phyloP scores from a whole-genome alignment of 208 protist species.

The Trypanosoma brucei region DNA sequence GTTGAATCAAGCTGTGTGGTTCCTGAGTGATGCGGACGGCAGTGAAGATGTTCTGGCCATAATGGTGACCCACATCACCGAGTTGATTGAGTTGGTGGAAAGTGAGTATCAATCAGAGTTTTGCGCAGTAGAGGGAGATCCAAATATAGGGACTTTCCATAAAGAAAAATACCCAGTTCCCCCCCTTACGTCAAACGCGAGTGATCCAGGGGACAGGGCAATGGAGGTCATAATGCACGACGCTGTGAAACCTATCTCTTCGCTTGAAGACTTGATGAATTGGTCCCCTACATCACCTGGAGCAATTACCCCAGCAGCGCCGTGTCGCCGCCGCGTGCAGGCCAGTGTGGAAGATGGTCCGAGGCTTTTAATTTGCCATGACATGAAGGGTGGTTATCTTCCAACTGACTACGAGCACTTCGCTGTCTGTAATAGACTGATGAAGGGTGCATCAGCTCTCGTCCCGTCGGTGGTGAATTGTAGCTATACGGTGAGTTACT shows the following conservation, averaged over 20 bases:
- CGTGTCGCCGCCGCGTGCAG: constrained; percentile 11
- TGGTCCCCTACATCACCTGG: constrained; percentile 2
- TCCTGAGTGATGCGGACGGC: constrained; percentile 45
- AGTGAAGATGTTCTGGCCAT: constrained; percentile 43
- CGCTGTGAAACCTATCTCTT: constrained; percentile 12
- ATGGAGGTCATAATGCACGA: constrained; percentile 14
- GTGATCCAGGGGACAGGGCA: neutral
- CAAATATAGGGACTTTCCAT: neutral
- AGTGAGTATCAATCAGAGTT: neutral
- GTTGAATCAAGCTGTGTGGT: constrained; percentile 48
- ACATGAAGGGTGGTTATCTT: constrained; percentile 68
- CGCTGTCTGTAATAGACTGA: constrained; percentile 6
- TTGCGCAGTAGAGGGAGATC: constrained; percentile 12
- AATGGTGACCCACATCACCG: constrained; percentile 31
- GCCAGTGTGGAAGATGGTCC: neutral
- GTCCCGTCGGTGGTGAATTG: constrained; percentile 18
- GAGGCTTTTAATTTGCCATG: constrained; percentile 75
- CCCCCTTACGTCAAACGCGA: neutral
- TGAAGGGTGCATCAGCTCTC: neutral
- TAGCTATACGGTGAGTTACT: constrained; percentile 68
- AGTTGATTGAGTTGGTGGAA: constrained; percentile 24
- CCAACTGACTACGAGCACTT: constrained; percentile 39
- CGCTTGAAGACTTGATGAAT: constrained; percentile 11
- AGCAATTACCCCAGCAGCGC: constrained; percentile 16
- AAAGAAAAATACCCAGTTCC: neutral